Evolutionary conservation across 257 asterid species (phyloP).

Genomic region (Lavandula angustifolia): DNA sequence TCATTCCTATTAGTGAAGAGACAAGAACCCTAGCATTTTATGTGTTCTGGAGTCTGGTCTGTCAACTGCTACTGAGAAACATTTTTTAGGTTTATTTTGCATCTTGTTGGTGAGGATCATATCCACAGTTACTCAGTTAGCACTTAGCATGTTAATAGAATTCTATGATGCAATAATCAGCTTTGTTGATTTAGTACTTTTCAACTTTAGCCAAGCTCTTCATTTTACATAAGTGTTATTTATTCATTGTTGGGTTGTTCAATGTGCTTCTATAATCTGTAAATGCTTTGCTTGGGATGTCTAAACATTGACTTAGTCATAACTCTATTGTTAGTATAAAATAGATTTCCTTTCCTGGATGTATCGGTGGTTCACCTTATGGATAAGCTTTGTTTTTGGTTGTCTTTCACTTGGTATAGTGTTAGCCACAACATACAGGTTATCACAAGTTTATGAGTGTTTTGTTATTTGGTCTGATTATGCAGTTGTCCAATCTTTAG

Average conservation of each 20-base stretch:
- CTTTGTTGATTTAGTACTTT: neutral
- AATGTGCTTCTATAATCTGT: neutral
- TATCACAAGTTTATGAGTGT: neutral
- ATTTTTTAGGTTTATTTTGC: neutral
- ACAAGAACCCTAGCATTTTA: neutral
- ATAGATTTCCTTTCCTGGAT: neutral
- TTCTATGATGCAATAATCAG: no score
- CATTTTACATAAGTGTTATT: neutral
- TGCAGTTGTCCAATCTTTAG: neutral
- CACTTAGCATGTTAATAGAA: neutral
- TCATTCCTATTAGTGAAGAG: conserved; percentile 11
- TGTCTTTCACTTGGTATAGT: conserved; percentile 9
- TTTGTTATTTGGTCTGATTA: neutral
- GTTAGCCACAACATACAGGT: neutral
- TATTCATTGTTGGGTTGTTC: neutral
- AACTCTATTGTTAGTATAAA: neutral
- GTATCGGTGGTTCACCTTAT: conserved; percentile 6
- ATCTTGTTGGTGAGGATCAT: neutral
- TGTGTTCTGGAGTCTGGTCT: neutral
- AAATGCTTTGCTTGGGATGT: conserved; percentile 6
- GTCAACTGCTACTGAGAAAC: neutral
- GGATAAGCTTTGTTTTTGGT: neutral
- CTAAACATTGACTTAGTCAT: neutral
- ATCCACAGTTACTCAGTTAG: neutral
- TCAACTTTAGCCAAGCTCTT: neutral